Conservation (phyloP, 2,329 filamentous ascomycete species). For the Lachnellula occidentalis region DNA sequence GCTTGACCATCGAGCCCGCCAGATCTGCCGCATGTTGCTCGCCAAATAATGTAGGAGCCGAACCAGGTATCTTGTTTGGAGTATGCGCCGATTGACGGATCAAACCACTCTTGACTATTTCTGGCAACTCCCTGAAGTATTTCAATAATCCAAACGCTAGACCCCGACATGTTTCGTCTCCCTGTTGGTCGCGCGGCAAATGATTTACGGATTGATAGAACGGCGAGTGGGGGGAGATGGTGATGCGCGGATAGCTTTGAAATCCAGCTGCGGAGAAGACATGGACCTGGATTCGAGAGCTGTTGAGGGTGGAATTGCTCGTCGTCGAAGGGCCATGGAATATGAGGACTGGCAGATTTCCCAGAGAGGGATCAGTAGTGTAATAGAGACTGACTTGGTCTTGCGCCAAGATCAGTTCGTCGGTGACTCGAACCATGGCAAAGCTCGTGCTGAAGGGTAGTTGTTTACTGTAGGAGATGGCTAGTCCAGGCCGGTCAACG, state of each 20-base stretch:
- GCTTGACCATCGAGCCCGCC: constrained; percentile 75
- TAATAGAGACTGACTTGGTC: constrained; percentile 85
- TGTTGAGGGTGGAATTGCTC: constrained; percentile 78
- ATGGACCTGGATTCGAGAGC: constrained; percentile 90
- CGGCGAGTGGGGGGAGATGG: constrained; percentile 85
- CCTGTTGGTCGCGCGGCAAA: constrained; percentile 88
- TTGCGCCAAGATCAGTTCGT: constrained; percentile 70
- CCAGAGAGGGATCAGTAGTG: constrained; percentile 76
- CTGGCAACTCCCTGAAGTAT: constrained; percentile 85
- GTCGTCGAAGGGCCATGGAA: constrained; percentile 92
- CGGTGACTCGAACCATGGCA: constrained; percentile 77
- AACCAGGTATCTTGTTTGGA: constrained; percentile 53
- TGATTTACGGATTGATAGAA: constrained; percentile 87
- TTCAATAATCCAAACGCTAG: constrained; percentile 90
- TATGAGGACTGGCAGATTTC: constrained; percentile 75
- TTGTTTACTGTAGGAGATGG: constrained; percentile 9
- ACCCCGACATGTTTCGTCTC: constrained; percentile 86
- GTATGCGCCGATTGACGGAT: constrained; percentile 40
- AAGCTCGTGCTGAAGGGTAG: neutral
- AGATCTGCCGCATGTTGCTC: constrained; percentile 91
- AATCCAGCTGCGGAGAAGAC: constrained; percentile 86
- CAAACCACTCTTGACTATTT: constrained; percentile 67
- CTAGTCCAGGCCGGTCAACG: constrained; percentile 23
- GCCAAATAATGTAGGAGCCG: constrained; percentile 63
- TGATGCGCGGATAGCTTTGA: constrained; percentile 83